Evolutionary conservation across 2,329 filamentous ascomycete genomes (phyloP).

Genomic region (Colletotrichum sp.): DNA sequence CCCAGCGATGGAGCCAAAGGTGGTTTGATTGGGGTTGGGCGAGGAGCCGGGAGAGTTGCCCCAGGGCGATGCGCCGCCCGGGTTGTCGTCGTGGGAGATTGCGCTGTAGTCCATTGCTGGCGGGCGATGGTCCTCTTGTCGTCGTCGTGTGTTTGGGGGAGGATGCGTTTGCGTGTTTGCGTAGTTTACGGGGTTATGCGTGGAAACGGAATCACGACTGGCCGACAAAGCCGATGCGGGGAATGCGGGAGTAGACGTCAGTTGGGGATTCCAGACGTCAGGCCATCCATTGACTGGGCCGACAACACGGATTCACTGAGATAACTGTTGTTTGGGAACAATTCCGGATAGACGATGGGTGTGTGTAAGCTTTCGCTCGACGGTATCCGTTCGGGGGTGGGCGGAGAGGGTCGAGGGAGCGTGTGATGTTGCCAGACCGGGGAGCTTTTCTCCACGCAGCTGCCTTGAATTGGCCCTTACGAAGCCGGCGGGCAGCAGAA

Average conservation of each 20-base stretch:
- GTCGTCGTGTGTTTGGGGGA: neutral
- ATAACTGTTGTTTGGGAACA: neutral
- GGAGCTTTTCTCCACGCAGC: conserved; percentile 18
- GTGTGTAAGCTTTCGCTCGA: neutral
- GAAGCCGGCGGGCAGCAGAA: neutral
- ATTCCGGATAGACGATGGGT: neutral
- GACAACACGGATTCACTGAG: neutral
- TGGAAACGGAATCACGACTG: conserved; percentile 13
- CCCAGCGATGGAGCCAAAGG: conserved; percentile 38
- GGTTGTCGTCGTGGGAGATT: conserved; percentile 60
- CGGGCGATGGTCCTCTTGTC: neutral
- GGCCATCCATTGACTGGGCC: conserved; percentile 14
- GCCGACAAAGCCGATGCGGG: conserved; percentile 21
- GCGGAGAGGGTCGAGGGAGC: neutral
- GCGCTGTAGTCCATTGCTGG: conserved; percentile 61
- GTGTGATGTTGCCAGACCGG: conserved; percentile 8
- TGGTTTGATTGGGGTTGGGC: conserved; percentile 48
- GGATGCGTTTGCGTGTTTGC: neutral
- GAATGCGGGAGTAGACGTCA: conserved; percentile 5
- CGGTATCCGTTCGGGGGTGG: neutral
- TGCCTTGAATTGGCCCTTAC: conserved; percentile 19
- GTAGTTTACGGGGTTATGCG: neutral
- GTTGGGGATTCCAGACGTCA: conserved; percentile 3
- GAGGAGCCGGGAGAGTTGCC: conserved; percentile 57
- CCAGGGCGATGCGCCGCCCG: conserved; percentile 59